Base-by-base conservation (phyloP, 2,329 filamentous ascomycete genomes). In the Calonectria montana region DNA sequence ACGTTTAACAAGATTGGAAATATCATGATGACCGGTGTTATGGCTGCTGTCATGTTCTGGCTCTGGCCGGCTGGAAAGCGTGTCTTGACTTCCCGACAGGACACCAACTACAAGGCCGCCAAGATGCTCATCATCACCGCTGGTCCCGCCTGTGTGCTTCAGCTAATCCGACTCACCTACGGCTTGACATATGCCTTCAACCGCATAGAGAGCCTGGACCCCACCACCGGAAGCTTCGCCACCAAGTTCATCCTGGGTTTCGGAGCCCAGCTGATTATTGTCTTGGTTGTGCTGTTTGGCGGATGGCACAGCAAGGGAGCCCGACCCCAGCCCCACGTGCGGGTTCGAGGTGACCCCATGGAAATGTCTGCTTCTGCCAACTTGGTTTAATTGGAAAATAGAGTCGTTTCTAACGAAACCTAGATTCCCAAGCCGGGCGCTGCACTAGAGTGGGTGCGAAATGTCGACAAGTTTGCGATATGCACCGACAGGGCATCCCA, bases 111-210 rank as follows among this genome's bases (percentile, higher is more conserved):
- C 53, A 47, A 66, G 31, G 50, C 47, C 25, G 69, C 62, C 18
- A 70, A 67, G 37, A 21, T 41, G 21, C 37, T 74, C 18, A 43
- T 64, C 39, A 47, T 66, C 10, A 50, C 69, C 15, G 70, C 70
- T 8, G 59, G 70, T 2, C 50, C 63, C 9, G 72, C 39, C 1
- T 25, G 50, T 10, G 43, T 64, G 2, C 50, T 74, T 21, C 70
- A 74, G 23, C n/a, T 72, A 18, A 50, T 74, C 2, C 53, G 70
- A n/a, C 43, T 74, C 25, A 45, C 63, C 27, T 70, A 74, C 8
- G 57, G 35, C 35, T 25, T 72, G 21, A 74, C 70, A 10, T 72
- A 72, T 12, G 62, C 62, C 2, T 61, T 66, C 35, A 61, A 66
- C 27, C 43, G 45, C 6, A 29, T 66, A 8, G 1, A n/a, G 4